phyloP scores from a whole-genome alignment of 345 rosid species.

The Heritiera fomes region DNA sequence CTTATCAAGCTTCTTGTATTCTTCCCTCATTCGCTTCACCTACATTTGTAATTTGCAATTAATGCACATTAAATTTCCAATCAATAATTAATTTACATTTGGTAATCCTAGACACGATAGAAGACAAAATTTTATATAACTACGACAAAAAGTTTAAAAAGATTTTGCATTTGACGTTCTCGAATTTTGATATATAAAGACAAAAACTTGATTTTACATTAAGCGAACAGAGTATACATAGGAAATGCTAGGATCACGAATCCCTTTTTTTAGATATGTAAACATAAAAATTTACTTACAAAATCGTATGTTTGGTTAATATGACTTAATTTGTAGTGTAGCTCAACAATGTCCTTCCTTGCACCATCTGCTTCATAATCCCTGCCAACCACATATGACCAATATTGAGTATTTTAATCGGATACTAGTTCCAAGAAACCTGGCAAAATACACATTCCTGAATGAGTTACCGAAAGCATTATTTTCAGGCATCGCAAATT shows the following conservation, averaged over 20 bases:
- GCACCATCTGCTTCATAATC: slow-evolving; percentile 43
- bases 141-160: too few species aligned
- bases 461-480: slow-evolving; percentile 43
- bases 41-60: slow-evolving; percentile 5
- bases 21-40: slow-evolving; percentile 55
- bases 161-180: too few species aligned
- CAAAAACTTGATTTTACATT: too few species aligned
- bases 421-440: background rate
- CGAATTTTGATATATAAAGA: too few species aligned
- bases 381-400: slow-evolving; percentile 17
- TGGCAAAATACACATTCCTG: slow-evolving; percentile 19
- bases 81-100: background rate
- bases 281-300: slow-evolving; percentile 28
- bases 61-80: background rate
- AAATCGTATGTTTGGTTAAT: slow-evolving; percentile 57
- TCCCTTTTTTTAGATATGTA: too few species aligned
- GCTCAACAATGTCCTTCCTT: slow-evolving; percentile 53
- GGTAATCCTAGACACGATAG: too few species aligned
- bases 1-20: slow-evolving; percentile 46
- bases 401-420: background rate
- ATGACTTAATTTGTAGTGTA: slow-evolving; percentile 57
- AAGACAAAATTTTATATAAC: too few species aligned
- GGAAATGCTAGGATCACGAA: too few species aligned
- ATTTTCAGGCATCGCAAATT: slow-evolving; percentile 37
- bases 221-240: too few species aligned